Conservation (phyloP, 2,329 filamentous ascomycete genomes). For the Dactylonectria macrodidyma region DNA sequence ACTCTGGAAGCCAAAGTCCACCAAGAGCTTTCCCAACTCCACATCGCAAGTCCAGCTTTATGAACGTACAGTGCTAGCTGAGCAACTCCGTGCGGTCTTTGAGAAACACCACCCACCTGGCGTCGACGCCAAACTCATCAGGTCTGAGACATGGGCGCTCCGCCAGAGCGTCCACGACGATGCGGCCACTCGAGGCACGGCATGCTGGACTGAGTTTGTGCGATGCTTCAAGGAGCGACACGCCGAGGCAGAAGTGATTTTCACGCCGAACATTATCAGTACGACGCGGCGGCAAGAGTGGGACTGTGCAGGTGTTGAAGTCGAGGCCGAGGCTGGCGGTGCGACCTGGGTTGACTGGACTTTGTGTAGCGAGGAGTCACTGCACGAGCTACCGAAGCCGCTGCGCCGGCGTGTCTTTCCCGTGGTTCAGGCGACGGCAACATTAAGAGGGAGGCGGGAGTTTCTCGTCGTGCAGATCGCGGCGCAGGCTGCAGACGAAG, state of each 20-base stretch:
- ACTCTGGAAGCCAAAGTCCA: slow-evolving; percentile 66
- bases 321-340: slow-evolving; percentile 55
- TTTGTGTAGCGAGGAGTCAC: slow-evolving; percentile 74
- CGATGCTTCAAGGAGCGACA: slow-evolving; percentile 68
- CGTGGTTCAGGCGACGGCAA: slow-evolving; percentile 73
- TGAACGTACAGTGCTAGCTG: slow-evolving; percentile 63
- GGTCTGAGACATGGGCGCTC: slow-evolving; percentile 73
- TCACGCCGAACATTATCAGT: slow-evolving; percentile 56
- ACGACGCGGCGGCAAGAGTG: slow-evolving; percentile 58
- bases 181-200: slow-evolving; percentile 65
- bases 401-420: slow-evolving; percentile 77
- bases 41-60: slow-evolving; percentile 67
- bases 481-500: slow-evolving; percentile 56
- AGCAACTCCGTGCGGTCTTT: slow-evolving; percentile 59
- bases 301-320: slow-evolving; percentile 60
- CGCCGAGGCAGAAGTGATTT: slow-evolving; percentile 57
- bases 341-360: slow-evolving; percentile 63
- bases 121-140: slow-evolving; percentile 37
- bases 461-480: slow-evolving; percentile 73
- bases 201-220: slow-evolving; percentile 76
- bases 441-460: slow-evolving; percentile 58
- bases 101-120: slow-evolving; percentile 50
- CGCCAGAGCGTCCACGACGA: slow-evolving; percentile 75
- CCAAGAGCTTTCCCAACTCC: slow-evolving; percentile 65
- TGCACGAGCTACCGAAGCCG: slow-evolving; percentile 73